These are phyloP conservation scores for Fusarium equiseti DNA, from an alignment of 2,329 filamentous ascomycete genomes.

Conservation along the genomic window DNA sequence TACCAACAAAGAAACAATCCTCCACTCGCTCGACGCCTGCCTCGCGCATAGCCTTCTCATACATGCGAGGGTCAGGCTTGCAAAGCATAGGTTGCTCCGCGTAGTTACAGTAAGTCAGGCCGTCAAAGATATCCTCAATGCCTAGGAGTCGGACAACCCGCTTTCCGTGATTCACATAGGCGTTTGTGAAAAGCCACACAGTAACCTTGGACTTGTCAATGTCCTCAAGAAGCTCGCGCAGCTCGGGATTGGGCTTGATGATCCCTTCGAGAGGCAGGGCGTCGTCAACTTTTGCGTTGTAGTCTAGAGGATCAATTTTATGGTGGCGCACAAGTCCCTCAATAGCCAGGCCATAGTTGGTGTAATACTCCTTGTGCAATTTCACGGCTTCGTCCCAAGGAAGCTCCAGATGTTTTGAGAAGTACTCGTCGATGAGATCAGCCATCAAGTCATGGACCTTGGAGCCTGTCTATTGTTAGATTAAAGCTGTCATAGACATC, in stretches of 20 bases:
- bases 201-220: conserved; percentile 87
- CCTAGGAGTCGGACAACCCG: conserved; percentile 84
- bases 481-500: conserved; percentile 2
- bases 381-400: conserved; percentile 81
- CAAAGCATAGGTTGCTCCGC: conserved; percentile 78
- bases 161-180: conserved; percentile 88
- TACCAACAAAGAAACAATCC: conserved; percentile 94
- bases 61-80: conserved; percentile 89
- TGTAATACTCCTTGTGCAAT: conserved; percentile 93
- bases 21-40: conserved; percentile 75
- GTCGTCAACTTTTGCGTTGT: conserved; percentile 95
- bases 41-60: conserved; percentile 87
- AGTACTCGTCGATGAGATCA: conserved; percentile 77
- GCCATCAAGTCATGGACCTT: conserved; percentile 92
- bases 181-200: conserved; percentile 96
- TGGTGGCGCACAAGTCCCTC: conserved; percentile 94
- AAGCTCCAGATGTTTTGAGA: conserved; percentile 77
- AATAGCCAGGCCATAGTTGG: conserved; percentile 95
- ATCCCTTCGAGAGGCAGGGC: conserved; percentile 88
- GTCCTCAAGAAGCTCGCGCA: conserved; percentile 82
- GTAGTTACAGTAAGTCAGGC: conserved; percentile 96
- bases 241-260: conserved; percentile 80
- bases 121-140: conserved; percentile 91
- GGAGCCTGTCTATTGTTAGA: conserved; percentile 62
- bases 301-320: conserved; percentile 93